Evolutionary conservation across 2,329 filamentous ascomycete genomes (phyloP).

Genomic region (Chaetomiaceae sp.): DNA sequence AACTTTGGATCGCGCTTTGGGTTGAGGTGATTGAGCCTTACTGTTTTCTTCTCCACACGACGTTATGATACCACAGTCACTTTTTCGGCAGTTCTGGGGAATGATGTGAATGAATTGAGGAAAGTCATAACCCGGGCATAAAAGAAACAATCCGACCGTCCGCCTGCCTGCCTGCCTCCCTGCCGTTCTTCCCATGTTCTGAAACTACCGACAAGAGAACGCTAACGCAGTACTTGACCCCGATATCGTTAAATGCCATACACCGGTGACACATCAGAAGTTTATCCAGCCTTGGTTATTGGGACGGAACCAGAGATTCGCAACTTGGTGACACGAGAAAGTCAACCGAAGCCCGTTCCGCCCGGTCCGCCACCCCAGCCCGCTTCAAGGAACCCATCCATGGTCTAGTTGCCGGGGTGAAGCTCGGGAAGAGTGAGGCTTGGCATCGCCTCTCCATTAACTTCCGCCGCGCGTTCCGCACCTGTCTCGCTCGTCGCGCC

Average conservation of each 20-base stretch:
- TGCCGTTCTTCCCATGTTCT: background rate
- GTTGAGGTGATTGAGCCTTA: conserved; percentile 42
- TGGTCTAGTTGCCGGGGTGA: too few species aligned
- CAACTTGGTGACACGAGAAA: too few species aligned
- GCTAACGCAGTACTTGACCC: background rate
- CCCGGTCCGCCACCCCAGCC: too few species aligned
- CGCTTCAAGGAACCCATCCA: too few species aligned
- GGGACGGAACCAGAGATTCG: too few species aligned
- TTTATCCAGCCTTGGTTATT: too few species aligned
- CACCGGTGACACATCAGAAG: too few species aligned
- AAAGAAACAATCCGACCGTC: background rate
- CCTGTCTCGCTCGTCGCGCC: too few species aligned
- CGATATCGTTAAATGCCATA: too few species aligned
- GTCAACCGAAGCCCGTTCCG: too few species aligned
- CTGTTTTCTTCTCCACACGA: background rate
- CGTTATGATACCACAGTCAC: background rate
- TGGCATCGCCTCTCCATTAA: too few species aligned
- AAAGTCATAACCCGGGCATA: conserved; percentile 7
- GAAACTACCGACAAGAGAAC: background rate
- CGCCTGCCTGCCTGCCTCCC: background rate
- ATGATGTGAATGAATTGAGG: background rate
- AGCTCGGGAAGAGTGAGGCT: too few species aligned
- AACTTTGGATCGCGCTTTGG: conserved; percentile 74
- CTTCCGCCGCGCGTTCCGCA: background rate
- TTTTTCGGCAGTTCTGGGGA: background rate